A percentile compares a stretch with the other conserved stretches of the same genome.
Evolutionary conservation across 2,329 filamentous ascomycete genomes (phyloP).

Genomic region (Graphilbum ipis-grandicollis): DNA sequence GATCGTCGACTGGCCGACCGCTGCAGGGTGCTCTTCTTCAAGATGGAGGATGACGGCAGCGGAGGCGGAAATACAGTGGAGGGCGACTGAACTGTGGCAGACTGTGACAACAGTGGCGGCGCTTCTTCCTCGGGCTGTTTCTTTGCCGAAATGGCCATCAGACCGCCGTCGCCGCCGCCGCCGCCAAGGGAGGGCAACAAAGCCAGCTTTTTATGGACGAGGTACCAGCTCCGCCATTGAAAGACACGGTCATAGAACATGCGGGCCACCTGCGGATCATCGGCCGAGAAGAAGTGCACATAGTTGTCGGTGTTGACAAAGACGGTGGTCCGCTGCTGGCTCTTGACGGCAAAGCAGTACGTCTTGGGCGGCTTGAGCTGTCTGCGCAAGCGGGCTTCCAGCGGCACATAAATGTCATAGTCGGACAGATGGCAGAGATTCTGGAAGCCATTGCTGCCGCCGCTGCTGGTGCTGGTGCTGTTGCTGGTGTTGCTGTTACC

Average conservation of each 20-base stretch:
- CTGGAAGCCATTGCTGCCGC: constrained; percentile 37
- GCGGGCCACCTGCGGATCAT: constrained; percentile 49
- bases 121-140: no score
- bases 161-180: no score
- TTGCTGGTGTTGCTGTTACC: neutral
- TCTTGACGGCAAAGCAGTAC: constrained; percentile 76
- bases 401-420: constrained; percentile 79
- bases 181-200: no score
- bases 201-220: constrained; percentile 50
- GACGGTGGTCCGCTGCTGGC: constrained; percentile 72
- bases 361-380: constrained; percentile 71
- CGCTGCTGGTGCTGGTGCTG: neutral
- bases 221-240: constrained; percentile 79
- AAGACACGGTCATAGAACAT: constrained; percentile 58
- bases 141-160: no score
- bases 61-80: no score
- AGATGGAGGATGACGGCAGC: constrained; percentile 1
- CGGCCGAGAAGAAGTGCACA: constrained; percentile 80
- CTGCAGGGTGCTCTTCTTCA: constrained; percentile 15
- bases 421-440: constrained; percentile 76
- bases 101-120: constrained; percentile 11
- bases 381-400: constrained; percentile 46
- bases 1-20: constrained; percentile 7
- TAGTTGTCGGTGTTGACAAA: constrained; percentile 74
- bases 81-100: constrained; percentile 15